Evolutionary conservation across 2,329 filamentous ascomycete genomes (phyloP), one percentile per base, ranked within the genome.

Genomic region (Colletotrichum tofieldiae): DNA sequence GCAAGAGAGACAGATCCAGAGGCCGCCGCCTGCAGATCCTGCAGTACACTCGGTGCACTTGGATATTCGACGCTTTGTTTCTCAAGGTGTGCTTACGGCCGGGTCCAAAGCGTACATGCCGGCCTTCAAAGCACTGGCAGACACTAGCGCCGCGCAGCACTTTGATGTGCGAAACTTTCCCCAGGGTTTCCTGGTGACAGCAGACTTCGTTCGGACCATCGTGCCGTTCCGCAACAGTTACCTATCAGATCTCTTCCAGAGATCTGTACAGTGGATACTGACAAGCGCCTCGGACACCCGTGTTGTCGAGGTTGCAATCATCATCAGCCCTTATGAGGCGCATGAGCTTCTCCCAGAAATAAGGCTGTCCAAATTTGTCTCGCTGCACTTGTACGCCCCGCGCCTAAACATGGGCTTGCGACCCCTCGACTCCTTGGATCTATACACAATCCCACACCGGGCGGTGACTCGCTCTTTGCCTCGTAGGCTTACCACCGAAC

Each of bases 311-410:
- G 74, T 39, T 8, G 75, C 74, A 6, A 72, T 93, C 0, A 79
- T 93, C 29, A 83, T 93, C 75, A 93, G 90, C 74, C 88, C 89
- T 0, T 88, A 80, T 37, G 92, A 94, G 74, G 91, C 89, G 0
- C 83, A 93, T 3, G 18, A 79, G 2, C 79, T 93, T 0, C 73
- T 89, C 0, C 75, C 81, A 0, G 7, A 49, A 0, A 85, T 93
- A 2, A 65, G 74, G 1, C 29, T 58, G 0, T 84, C 80, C 0
- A 67, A 72, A 0, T 55, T 73, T 5, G 84, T 87, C 0, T 77
- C 78, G 0, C 75, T 93, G 56, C 86, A 89, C 75, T 51, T 90
- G 0, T 92, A 91, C 71, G 76, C 85, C 1, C 84, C 89, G 1
- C 82, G 87, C 0, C 77, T 80, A 1, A 84, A 81, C 65, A 77